Percentiles rank a stretch among this genome's conserved stretches.
These are phyloP conservation scores for Candida sithepensis DNA, from an alignment of 805 yeast species.

Conservation along the genomic window DNA sequence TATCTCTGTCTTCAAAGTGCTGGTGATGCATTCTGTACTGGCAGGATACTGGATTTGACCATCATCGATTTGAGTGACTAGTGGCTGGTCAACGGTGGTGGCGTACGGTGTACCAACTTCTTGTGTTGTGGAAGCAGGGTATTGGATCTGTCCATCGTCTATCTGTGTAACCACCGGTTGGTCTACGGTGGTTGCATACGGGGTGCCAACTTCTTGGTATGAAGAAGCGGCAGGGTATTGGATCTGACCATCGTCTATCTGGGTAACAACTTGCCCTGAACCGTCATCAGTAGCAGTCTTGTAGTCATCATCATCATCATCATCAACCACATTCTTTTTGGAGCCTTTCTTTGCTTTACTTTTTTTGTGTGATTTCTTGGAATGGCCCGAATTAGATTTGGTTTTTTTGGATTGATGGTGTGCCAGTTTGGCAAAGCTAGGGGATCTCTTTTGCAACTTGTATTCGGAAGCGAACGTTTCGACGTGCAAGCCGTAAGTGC, in stretches of 20 bases:
- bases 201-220: slow-evolving; percentile 30
- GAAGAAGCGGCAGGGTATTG: slow-evolving; percentile 20
- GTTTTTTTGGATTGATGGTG: too few species aligned
- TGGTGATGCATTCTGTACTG: not conserved
- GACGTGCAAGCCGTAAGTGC: slow-evolving; percentile 5
- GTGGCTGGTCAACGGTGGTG: slow-evolving; percentile 12
- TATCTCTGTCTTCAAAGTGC: not conserved
- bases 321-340: slow-evolving; percentile 31
- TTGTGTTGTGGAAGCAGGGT: slow-evolving; percentile 29
- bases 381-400: too few species aligned
- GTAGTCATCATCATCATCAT: too few species aligned
- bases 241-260: slow-evolving; percentile 39
- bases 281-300: slow-evolving; percentile 56
- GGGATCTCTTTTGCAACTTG: not conserved
- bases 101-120: slow-evolving; percentile 29
- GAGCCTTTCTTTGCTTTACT: slow-evolving; percentile 6
- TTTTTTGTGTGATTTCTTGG: not conserved
- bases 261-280: slow-evolving; percentile 40
- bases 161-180: slow-evolving; percentile 26
- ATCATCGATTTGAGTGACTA: not conserved
- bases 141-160: slow-evolving; percentile 35
- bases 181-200: slow-evolving; percentile 25
- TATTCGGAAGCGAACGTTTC: not conserved
- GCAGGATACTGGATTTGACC: not conserved
- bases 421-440: not conserved